phyloP scores from a whole-genome alignment of 2,329 filamentous ascomycete species.

The Ophiostoma piceae region DNA sequence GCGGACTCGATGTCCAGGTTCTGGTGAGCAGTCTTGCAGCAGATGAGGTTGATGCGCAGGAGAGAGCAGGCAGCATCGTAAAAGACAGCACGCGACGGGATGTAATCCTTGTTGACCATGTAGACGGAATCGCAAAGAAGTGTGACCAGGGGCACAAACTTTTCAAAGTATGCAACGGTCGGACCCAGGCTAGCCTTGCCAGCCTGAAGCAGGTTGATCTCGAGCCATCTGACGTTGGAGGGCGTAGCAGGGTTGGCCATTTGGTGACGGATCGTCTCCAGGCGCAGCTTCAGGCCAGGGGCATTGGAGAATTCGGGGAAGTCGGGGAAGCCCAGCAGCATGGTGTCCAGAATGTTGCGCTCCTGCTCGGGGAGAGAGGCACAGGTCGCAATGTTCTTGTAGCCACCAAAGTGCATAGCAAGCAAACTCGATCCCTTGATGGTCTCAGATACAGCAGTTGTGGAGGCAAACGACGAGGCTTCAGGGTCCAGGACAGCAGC shows the following conservation, averaged over 20 bases:
- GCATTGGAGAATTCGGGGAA: constrained; percentile 27
- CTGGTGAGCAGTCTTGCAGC: constrained; percentile 14
- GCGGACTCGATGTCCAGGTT: constrained; percentile 8
- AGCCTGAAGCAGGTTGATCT: constrained; percentile 47
- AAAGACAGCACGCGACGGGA: constrained; percentile 39
- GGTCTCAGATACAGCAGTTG: constrained; percentile 33
- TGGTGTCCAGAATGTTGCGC: constrained; percentile 35
- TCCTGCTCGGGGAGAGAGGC: constrained; percentile 36
- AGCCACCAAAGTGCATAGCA: constrained; percentile 39
- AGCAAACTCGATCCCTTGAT: constrained; percentile 41
- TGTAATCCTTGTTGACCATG: constrained; percentile 31
- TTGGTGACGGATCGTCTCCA: constrained; percentile 37
- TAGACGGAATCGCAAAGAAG: constrained; percentile 44
- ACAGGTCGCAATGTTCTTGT: constrained; percentile 26
- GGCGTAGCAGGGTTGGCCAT: constrained; percentile 33
- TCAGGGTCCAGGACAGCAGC: constrained; percentile 36
- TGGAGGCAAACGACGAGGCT: not conserved
- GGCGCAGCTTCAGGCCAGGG: constrained; percentile 24
- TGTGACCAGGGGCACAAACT: constrained; percentile 41
- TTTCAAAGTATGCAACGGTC: constrained; percentile 37
- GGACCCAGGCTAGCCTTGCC: constrained; percentile 43
- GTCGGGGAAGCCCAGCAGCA: constrained; percentile 35
- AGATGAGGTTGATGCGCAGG: constrained; percentile 33
- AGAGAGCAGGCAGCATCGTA: constrained; percentile 40
- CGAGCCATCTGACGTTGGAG: constrained; percentile 43